Evolutionary conservation across 441 rosid species (phyloP).

Genomic region (Pelargonium citronellum): DNA sequence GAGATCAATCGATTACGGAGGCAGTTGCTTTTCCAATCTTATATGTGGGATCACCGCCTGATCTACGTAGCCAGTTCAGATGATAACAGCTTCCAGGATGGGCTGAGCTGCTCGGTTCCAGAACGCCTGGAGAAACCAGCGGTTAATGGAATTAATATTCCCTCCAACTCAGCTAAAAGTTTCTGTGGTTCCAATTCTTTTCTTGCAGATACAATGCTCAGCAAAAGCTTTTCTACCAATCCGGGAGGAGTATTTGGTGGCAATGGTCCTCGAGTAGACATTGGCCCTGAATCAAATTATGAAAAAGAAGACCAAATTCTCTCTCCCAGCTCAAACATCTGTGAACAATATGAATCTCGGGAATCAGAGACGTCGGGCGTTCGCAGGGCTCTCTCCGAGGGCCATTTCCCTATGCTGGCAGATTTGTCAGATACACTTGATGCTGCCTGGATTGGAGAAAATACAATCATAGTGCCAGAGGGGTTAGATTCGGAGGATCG

Average conservation of each 20-base stretch:
- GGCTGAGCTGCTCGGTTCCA: slow-evolving; percentile 30
- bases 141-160: slow-evolving; percentile 34
- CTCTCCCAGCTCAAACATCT: slow-evolving; percentile 35
- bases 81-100: slow-evolving; percentile 29
- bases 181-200: slow-evolving; percentile 36
- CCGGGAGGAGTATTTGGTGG: slow-evolving; percentile 32
- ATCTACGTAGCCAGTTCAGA: slow-evolving; percentile 50
- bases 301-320: slow-evolving; percentile 39
- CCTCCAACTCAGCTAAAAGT: slow-evolving; percentile 27
- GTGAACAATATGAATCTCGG: slow-evolving; percentile 36
- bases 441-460: slow-evolving; percentile 90
- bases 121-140: slow-evolving; percentile 42
- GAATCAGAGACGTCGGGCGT: slow-evolving; percentile 41
- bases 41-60: slow-evolving; percentile 89
- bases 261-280: slow-evolving; percentile 20
- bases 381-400: slow-evolving; percentile 66
- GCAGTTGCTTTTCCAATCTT: slow-evolving; percentile 78
- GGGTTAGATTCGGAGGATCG: slow-evolving; percentile 35
- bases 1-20: slow-evolving; percentile 73
- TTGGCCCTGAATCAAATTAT: slow-evolving; percentile 28
- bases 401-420: slow-evolving; percentile 51
- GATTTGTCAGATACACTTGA: slow-evolving; percentile 82
- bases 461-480: slow-evolving; percentile 31
- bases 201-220: slow-evolving; percentile 35
- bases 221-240: slow-evolving; percentile 24